Base-by-base conservation (phyloP, 208 protist genomes). In the Trypanosoma brucei region DNA sequence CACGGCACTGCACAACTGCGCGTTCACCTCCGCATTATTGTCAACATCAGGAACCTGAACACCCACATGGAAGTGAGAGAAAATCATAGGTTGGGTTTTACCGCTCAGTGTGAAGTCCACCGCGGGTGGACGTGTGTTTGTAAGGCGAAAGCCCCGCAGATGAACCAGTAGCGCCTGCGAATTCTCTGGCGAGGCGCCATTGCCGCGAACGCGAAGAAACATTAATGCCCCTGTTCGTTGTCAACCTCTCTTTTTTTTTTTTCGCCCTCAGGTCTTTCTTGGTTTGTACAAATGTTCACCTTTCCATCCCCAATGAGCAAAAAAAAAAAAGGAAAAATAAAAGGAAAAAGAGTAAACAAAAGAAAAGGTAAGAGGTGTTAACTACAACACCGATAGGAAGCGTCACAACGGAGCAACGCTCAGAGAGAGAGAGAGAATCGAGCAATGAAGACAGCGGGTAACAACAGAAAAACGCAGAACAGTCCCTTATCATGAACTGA, bases 181-280 rank as follows among this genome's bases (percentile, higher is more conserved):
- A 72, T 94, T 94, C 70, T 94, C 84, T 1, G 88, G 78, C 49
- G 74, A 88, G 11, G 82, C 82, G 3, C 88, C 88, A 39, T 82
- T 79, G 30, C 88, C 84, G 53, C 88, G 84, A 52, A 91, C 83
- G 59, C 88, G 88, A 7, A 94, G 62, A 58, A 92, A 78, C 88
- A 94, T 93, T 34, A 54, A 31, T 8, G 8, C 6, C 30, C 30
- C 46, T n/a, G 50, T 8, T 49, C 22, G 44, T 62, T 62, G 14
- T 8, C 30, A 33, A 22, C 30, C n/a, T 31, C 50, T 54, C 8
- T 8, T 14, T 48, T n/a, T n/a, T n/a, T 22, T 22, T 22, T 22
- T 22, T 22, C 22, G 22, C 22, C 22, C 22, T 22, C 22, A 22
- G 22, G 22, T 22, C 22, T 22, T 22, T 22, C 22, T 22, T 22